Conservation (phyloP, 352 stramenopile species). For the Pythium periplocum region DNA sequence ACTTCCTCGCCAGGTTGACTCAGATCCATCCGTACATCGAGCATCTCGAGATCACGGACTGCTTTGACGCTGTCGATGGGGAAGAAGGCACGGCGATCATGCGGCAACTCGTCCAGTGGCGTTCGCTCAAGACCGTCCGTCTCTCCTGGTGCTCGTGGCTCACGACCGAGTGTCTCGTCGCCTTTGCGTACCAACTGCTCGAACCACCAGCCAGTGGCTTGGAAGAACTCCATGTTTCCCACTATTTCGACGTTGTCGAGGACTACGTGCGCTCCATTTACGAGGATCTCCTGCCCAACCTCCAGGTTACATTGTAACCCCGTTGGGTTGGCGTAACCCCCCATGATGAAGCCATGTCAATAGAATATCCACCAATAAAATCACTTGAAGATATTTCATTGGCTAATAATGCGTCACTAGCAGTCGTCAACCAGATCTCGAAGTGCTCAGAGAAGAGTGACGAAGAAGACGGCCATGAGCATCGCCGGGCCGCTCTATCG, state of each 20-base stretch:
- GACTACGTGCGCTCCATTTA: slow-evolving; percentile 68
- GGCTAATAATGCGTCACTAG: no score
- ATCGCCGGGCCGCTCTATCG: slow-evolving; percentile 69
- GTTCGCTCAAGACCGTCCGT: slow-evolving; percentile 52
- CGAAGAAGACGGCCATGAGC: slow-evolving; percentile 29
- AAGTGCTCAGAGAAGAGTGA: not conserved
- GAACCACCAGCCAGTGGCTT: slow-evolving; percentile 41
- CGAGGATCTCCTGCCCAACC: slow-evolving; percentile 31
- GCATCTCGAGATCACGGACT: slow-evolving; percentile 60
- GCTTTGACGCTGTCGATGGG: slow-evolving; percentile 47
- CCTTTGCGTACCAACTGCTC: slow-evolving; percentile 63
- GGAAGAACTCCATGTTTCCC: slow-evolving; percentile 43
- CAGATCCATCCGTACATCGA: slow-evolving; percentile 47
- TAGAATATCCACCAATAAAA: not conserved
- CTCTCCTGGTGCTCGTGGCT: slow-evolving; percentile 84
- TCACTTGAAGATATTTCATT: no score
- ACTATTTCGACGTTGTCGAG: slow-evolving; percentile 76
- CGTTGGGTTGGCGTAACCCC: slow-evolving; percentile 1
- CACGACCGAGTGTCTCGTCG: slow-evolving; percentile 67
- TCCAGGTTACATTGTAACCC: slow-evolving; percentile 10
- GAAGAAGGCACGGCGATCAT: slow-evolving; percentile 41
- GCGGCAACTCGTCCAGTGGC: slow-evolving; percentile 41
- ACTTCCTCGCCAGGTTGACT: slow-evolving; percentile 37
- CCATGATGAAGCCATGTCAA: not conserved
- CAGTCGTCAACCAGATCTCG: no score